A percentile compares a stretch with the other conserved stretches of the same genome.
phyloP scores from a whole-genome alignment of 2,329 filamentous ascomycete species.

The Neurospora sp. region DNA sequence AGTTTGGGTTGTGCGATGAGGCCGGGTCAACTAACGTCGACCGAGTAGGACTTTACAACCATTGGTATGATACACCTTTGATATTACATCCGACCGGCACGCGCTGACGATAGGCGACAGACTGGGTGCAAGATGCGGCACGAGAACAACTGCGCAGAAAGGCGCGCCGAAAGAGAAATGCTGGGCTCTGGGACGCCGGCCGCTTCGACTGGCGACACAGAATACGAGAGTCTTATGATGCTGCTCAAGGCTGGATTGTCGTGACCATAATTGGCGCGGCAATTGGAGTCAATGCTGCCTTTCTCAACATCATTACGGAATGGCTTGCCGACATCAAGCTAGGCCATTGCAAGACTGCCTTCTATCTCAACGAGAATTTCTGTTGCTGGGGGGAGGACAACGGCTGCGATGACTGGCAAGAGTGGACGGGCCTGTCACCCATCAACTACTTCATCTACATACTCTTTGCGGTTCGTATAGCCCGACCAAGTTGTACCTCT shows the following conservation, averaged over 20 bases:
- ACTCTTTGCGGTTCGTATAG: conserved; percentile 57
- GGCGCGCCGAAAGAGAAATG: conserved; percentile 60
- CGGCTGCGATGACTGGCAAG: conserved; percentile 83
- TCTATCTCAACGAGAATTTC: conserved; percentile 95
- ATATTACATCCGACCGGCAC: neutral
- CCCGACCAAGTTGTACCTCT: neutral
- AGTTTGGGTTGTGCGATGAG: neutral
- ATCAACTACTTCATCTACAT: conserved; percentile 86
- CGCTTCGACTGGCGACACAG: conserved; percentile 69
- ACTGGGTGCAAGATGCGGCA: conserved; percentile 97
- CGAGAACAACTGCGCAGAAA: conserved; percentile 79
- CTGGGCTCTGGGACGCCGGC: conserved; percentile 61
- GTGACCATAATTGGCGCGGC: conserved; percentile 86
- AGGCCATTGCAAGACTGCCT: conserved; percentile 89
- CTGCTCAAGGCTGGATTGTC: conserved; percentile 95
- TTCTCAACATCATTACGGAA: conserved; percentile 91
- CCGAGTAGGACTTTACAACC: conserved; percentile 74
- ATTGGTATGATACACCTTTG: conserved; percentile 45
- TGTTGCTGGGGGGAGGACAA: conserved; percentile 95
- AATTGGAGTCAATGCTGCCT: conserved; percentile 86
- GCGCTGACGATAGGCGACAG: conserved; percentile 37
- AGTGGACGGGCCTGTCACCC: conserved; percentile 69
- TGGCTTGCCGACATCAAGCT: conserved; percentile 95
- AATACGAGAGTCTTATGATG: conserved; percentile 81
- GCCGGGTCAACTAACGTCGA: neutral